Evolutionary conservation across 2,329 filamentous ascomycete species (phyloP), one percentile per base, ranked within the genome.

Genomic region (Lecanicillium sp.): DNA sequence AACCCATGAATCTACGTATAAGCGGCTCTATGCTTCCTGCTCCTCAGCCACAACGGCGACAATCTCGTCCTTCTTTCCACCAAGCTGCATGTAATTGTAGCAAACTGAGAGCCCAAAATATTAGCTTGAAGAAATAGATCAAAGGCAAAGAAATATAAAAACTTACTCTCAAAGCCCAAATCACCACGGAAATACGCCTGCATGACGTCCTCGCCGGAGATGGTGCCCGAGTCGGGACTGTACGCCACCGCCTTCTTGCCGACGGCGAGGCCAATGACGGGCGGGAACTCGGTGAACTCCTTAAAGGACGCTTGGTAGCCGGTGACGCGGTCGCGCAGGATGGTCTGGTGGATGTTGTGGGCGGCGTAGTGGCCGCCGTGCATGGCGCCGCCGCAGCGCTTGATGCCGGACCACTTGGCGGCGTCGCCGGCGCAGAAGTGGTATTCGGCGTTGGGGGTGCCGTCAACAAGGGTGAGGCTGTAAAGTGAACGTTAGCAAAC

Each of bases 371-470:
- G 74, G 28, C 84, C 85, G 67, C 81, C 79, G 52, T 84, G 75
- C 72, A 89, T 85, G 25, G 85, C 85, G 13, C 69, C 75, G 17
- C 85, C 84, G 50, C 81, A 86, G 32, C 85, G 80, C 66, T 87
- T 89, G 63, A 90, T 87, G 31, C 84, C 84, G 0, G 80, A 74
- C 84, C 85, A 89, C 34, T 67, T 64, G 22, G 72, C 74, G 13
- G 84, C 64, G 53, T 90, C 85, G 13, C 85, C 85, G 17, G 77
- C 68, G 11, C 79, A 83, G 50, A 81, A 84, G 56, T 89, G 84
- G 19, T 61, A 59, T 1, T 65, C 61, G 11, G 73, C 59, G 46
- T 86, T 81, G 4, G 78, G 68, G 0, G 75, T 64, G 0, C 61
- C 61, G 2, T 61, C 49, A 2, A 68, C 58, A 55, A 84, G 79